Percentiles rank a stretch among this genome's conserved stretches.
Conservation (phyloP, 2,329 filamentous ascomycete species). For the Amesomyces nigricolor region DNA sequence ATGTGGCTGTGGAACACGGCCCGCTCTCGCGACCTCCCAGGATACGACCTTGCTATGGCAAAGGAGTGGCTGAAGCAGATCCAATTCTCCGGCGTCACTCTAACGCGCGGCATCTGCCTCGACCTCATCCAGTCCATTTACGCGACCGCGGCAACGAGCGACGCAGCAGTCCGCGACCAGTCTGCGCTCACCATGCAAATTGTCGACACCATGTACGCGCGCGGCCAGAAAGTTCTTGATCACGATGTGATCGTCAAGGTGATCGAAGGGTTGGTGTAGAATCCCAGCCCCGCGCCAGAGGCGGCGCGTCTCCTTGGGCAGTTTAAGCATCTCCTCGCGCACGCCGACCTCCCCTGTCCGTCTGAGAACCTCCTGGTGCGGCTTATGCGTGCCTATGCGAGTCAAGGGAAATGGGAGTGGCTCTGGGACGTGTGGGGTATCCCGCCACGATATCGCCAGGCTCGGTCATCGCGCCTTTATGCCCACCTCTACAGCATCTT, state of each 20-base stretch:
- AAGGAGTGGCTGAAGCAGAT: conserved; percentile 35
- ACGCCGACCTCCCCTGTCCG: conserved; percentile 35
- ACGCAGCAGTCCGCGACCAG: conserved; percentile 28
- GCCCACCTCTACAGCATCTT: conserved; percentile 46
- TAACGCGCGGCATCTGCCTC: conserved; percentile 34
- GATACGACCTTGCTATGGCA: conserved; percentile 20
- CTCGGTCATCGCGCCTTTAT: conserved; percentile 52
- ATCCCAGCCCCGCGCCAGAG: conserved; percentile 25
- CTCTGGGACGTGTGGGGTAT: conserved; percentile 59
- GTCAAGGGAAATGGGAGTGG: conserved; percentile 44
- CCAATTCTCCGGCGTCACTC: conserved; percentile 33
- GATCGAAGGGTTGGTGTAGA: conserved; percentile 39
- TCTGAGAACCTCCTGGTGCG: conserved; percentile 24
- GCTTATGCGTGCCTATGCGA: conserved; percentile 41
- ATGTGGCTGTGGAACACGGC: conserved; percentile 29
- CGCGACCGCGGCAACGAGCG: conserved; percentile 9
- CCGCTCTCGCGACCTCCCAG: conserved; percentile 17
- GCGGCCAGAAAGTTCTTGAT: conserved; percentile 39
- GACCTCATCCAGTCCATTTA: conserved; percentile 39
- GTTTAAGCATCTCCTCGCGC: conserved; percentile 41
- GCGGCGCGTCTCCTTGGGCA: conserved; percentile 39
- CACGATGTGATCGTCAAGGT: conserved; percentile 46
- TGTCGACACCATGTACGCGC: conserved; percentile 41
- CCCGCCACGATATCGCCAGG: conserved; percentile 43
- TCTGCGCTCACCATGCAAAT: conserved; percentile 39